These are phyloP conservation scores for Trichoderma koningii DNA, from an alignment of 2,329 filamentous ascomycete species.

Conservation along the genomic window DNA sequence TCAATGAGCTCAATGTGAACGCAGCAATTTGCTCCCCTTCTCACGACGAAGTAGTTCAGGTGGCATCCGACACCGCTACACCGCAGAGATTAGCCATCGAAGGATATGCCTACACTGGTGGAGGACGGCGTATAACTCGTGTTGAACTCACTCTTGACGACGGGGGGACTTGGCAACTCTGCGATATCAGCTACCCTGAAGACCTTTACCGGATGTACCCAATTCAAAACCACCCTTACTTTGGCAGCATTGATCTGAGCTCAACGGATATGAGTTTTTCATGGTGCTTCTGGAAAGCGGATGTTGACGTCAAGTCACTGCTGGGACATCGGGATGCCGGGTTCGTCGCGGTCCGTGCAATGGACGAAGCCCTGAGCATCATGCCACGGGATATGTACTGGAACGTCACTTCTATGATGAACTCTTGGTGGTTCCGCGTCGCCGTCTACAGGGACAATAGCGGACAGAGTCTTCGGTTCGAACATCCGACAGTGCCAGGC, in stretches of 20 bases:
- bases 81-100: conserved; percentile 62
- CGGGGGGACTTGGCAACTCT: conserved; percentile 60
- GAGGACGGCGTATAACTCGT: conserved; percentile 78
- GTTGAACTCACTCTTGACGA: conserved; percentile 83
- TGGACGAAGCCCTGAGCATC: conserved; percentile 86
- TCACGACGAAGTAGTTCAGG: conserved; percentile 48
- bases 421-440: conserved; percentile 91
- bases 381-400: conserved; percentile 96
- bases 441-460: conserved; percentile 67
- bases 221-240: conserved; percentile 66
- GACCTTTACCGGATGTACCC: conserved; percentile 72
- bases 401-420: conserved; percentile 97
- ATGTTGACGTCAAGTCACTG: conserved; percentile 65
- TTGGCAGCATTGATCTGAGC: conserved; percentile 77
- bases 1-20: conserved; percentile 89
- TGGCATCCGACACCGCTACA: conserved; percentile 57
- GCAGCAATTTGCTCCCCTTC: conserved; percentile 78
- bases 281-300: conserved; percentile 89
- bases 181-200: conserved; percentile 79
- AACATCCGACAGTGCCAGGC: conserved; percentile 84
- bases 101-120: conserved; percentile 89
- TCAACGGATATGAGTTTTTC: conserved; percentile 87
- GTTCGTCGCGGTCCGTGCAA: conserved; percentile 74
- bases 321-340: conserved; percentile 31
- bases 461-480: conserved; percentile 65